Evolutionary conservation across 2,329 filamentous ascomycete species (phyloP).

Genomic region (Monilinia fructigena): DNA sequence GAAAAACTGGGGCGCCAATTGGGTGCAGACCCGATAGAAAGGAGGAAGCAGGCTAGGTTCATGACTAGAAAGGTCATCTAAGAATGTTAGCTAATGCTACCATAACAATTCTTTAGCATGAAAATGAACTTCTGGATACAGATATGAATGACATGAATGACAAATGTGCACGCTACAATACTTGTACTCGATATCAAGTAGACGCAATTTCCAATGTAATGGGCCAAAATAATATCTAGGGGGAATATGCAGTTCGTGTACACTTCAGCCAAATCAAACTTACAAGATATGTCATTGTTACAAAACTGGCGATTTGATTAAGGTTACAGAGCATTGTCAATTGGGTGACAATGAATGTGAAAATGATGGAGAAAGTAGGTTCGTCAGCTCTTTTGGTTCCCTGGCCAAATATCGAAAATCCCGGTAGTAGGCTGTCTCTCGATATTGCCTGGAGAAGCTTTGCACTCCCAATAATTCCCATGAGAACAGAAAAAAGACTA

Average conservation of each 20-base stretch:
- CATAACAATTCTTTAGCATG: not conserved
- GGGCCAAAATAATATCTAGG: no score
- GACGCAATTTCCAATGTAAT: no score
- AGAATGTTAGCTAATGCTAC: constrained; percentile 10
- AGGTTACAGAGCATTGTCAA: constrained; percentile 78
- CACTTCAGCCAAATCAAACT: constrained; percentile 28
- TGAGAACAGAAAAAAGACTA: constrained; percentile 79
- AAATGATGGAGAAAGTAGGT: constrained; percentile 70
- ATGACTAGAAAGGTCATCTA: constrained; percentile 87
- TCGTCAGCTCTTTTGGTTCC: constrained; percentile 72
- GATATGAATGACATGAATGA: not conserved
- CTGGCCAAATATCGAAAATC: constrained; percentile 69
- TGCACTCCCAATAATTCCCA: constrained; percentile 82
- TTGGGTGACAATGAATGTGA: constrained; percentile 75
- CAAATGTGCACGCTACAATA: not conserved
- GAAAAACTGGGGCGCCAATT: constrained; percentile 89
- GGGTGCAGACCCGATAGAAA: constrained; percentile 83
- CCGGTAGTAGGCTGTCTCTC: constrained; percentile 74
- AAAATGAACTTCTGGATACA: not conserved
- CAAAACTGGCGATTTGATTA: constrained; percentile 84
- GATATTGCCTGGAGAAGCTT: constrained; percentile 83
- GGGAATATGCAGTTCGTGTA: not conserved
- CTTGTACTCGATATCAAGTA: not conserved
- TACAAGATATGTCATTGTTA: constrained; percentile 84
- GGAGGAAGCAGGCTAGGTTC: constrained; percentile 80